These are phyloP conservation scores for Cordyceps militaris DNA, from an alignment of 2,329 filamentous ascomycete genomes.

Conservation along the genomic window DNA sequence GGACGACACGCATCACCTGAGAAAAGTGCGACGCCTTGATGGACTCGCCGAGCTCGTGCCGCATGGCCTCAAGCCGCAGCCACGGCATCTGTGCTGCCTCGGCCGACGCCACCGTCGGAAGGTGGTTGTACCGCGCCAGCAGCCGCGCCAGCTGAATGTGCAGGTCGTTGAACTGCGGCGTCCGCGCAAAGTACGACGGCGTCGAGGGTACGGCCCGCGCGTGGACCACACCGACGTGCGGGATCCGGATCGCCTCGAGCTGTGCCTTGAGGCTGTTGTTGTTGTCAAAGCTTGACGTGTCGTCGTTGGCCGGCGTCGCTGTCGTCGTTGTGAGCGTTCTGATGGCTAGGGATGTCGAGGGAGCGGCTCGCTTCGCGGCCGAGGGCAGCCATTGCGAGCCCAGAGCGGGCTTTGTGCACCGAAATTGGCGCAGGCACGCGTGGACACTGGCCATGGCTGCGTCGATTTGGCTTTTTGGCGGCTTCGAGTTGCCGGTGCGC, in stretches of 20 bases:
- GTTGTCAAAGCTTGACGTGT: neutral
- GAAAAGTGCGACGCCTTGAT: constrained; percentile 74
- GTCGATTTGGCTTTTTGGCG: neutral
- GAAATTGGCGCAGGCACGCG: constrained; percentile 29
- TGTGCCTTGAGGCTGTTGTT: constrained; percentile 15
- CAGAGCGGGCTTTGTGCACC: constrained; percentile 26
- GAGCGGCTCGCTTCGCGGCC: neutral
- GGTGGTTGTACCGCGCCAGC: constrained; percentile 60
- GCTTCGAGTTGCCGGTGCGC: constrained; percentile 1
- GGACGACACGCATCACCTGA: constrained; percentile 66
- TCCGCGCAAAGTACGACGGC: constrained; percentile 89
- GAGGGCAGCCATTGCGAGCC: constrained; percentile 24
- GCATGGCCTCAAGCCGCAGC: constrained; percentile 73
- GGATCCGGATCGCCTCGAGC: constrained; percentile 21
- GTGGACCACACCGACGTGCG: constrained; percentile 33
- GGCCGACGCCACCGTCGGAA: constrained; percentile 60
- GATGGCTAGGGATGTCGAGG: constrained; percentile 12
- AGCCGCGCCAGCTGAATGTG: constrained; percentile 67
- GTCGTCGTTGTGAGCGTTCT: constrained; percentile 7
- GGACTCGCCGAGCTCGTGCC: constrained; percentile 60
- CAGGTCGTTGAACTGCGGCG: constrained; percentile 79
- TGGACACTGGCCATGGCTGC: constrained; percentile 30
- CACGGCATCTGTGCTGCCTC: constrained; percentile 71
- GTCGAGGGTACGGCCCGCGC: constrained; percentile 77
- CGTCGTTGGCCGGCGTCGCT: neutral